Conservation (phyloP, 2,329 filamentous ascomycete species). For the Penicillium italicum region DNA sequence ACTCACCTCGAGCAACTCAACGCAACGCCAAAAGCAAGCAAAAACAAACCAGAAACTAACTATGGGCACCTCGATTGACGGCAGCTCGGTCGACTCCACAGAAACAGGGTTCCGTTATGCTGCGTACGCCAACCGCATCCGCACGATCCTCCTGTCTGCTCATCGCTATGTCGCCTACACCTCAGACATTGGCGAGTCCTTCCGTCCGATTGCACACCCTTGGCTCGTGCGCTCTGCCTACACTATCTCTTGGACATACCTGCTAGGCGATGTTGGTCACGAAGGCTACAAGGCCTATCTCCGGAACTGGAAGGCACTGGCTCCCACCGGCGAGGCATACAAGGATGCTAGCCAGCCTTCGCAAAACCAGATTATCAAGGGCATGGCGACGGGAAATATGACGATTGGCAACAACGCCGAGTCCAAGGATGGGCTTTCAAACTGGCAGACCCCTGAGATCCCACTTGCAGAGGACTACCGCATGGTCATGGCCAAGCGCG, state of each 20-base stretch:
- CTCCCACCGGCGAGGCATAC: conserved; percentile 59
- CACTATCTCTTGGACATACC: conserved; percentile 86
- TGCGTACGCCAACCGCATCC: conserved; percentile 79
- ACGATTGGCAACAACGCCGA: conserved; percentile 14
- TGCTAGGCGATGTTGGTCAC: conserved; percentile 82
- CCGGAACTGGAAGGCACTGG: conserved; percentile 71
- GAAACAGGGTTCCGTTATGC: conserved; percentile 86
- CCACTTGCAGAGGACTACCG: conserved; percentile 83
- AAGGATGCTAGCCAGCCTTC: conserved; percentile 37
- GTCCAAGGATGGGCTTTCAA: conserved; percentile 27
- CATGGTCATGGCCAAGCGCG: conserved; percentile 85
- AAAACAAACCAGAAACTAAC: conserved; percentile 10
- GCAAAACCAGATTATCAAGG: conserved; percentile 30
- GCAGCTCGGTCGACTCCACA: conserved; percentile 71
- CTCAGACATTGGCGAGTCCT: conserved; percentile 92
- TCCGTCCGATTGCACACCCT: conserved; percentile 87
- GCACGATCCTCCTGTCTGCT: conserved; percentile 82
- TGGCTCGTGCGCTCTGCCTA: conserved; percentile 78
- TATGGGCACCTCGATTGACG: conserved; percentile 12
- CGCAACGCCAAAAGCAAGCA: not conserved
- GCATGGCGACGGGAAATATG: conserved; percentile 38
- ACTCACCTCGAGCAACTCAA: not conserved
- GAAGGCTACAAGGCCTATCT: conserved; percentile 95
- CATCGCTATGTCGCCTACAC: conserved; percentile 98
- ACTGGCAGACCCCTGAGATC: conserved; percentile 48